These are phyloP conservation scores for Tetrastigma voinierianum DNA, from an alignment of 164 flowering plant species.

Conservation along the genomic window DNA sequence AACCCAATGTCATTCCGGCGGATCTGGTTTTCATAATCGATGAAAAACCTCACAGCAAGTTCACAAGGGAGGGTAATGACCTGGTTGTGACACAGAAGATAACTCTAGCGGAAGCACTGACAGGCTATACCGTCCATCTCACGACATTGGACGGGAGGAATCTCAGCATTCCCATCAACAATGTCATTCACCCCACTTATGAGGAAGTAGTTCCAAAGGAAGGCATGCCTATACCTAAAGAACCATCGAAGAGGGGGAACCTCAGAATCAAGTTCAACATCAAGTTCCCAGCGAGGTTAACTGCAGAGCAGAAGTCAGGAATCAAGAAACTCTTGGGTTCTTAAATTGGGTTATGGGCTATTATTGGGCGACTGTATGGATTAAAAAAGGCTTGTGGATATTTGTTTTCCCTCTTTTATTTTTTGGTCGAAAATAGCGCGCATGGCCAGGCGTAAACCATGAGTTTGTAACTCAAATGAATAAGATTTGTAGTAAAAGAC, in stretches of 20 bases:
- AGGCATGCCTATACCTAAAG: constrained; percentile 86
- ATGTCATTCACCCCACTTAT: constrained; percentile 55
- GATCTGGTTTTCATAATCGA: constrained; percentile 78
- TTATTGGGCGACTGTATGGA: too few species aligned
- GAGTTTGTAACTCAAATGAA: too few species aligned
- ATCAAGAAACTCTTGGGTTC: constrained; percentile 32
- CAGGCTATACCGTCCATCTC: constrained; percentile 59
- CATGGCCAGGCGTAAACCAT: too few species aligned
- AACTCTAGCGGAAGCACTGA: constrained; percentile 60
- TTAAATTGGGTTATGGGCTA: neutral
- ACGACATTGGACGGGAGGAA: constrained; percentile 74
- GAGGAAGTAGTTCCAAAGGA: constrained; percentile 72
- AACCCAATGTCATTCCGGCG: constrained; percentile 29
- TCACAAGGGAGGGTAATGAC: constrained; percentile 78
- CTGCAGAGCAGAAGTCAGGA: constrained; percentile 37
- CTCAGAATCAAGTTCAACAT: constrained; percentile 71
- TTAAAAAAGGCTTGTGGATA: too few species aligned
- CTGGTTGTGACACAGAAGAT: constrained; percentile 52
- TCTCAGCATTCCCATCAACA: constrained; percentile 54
- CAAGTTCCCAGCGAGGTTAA: constrained; percentile 39
- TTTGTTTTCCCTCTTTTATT: too few species aligned
- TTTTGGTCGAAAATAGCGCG: too few species aligned
- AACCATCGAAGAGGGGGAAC: constrained; percentile 65
- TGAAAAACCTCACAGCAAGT: constrained; percentile 74
- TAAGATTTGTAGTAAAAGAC: too few species aligned